phyloP scores from a whole-genome alignment of 73 alveolate species.

The Stentor coeruleus region DNA sequence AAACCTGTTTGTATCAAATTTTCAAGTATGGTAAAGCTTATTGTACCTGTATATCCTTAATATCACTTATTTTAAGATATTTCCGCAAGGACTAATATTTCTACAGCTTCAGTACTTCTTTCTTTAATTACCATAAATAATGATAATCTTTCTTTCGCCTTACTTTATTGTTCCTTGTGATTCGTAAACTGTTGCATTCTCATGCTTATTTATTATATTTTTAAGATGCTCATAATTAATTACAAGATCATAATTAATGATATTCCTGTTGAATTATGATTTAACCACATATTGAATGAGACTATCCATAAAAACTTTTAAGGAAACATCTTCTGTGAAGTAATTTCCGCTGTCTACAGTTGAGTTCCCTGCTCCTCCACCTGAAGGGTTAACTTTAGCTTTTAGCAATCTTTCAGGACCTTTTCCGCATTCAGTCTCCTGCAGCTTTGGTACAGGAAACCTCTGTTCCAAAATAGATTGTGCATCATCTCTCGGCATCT shows the following conservation, averaged over 20 bases:
- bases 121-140: too few species aligned
- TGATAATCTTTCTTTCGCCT: too few species aligned
- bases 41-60: too few species aligned
- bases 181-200: too few species aligned
- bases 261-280: conserved; percentile 53
- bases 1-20: too few species aligned
- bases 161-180: too few species aligned
- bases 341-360: conserved; percentile 64
- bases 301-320: conserved; percentile 78
- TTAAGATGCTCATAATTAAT: too few species aligned
- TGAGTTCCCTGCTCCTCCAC: conserved; percentile 51
- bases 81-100: too few species aligned
- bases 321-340: conserved; percentile 81
- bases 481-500: conserved; percentile 91
- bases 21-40: too few species aligned
- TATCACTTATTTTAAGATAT: too few species aligned
- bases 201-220: too few species aligned
- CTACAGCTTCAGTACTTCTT: too few species aligned
- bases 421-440: conserved; percentile 75
- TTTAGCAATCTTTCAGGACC: conserved; percentile 79
- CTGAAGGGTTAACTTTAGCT: conserved; percentile 75
- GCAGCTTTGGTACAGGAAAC: conserved; percentile 88
- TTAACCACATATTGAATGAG: conserved; percentile 74
- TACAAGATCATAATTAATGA: neutral
- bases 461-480: conserved; percentile 75